A percentile compares a stretch with the other conserved stretches of the same genome.
Conservation (phyloP, 108 stramenopile species). For the Pseudonitzschia multistriata region DNA sequence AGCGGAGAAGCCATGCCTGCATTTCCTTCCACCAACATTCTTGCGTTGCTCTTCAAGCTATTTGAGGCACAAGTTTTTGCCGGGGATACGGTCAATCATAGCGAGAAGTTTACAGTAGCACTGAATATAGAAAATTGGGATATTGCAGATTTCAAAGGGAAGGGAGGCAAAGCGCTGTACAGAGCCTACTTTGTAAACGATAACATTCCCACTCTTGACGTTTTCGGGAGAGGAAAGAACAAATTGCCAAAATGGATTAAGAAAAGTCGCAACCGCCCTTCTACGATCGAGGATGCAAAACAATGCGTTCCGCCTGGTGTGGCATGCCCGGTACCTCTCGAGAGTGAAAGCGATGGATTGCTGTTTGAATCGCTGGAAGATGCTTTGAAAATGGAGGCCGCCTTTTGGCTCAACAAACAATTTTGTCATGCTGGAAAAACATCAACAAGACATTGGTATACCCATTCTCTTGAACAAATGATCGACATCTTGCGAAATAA, state of each 20-base stretch:
- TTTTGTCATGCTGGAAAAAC: conserved; percentile 19
- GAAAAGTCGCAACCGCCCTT: conserved; percentile 16
- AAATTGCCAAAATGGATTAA: conserved; percentile 43
- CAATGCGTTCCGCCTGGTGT: conserved; percentile 37
- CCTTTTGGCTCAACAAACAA: conserved; percentile 47
- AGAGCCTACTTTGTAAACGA: conserved; percentile 19
- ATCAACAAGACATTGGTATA: conserved; percentile 31
- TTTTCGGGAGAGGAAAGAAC: conserved; percentile 24
- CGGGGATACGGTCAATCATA: not conserved
- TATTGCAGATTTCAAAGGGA: conserved; percentile 6
- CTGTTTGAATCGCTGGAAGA: conserved; percentile 28
- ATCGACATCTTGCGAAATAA: conserved; percentile 16
- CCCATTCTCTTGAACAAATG: conserved; percentile 22
- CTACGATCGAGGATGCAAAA: conserved; percentile 20
- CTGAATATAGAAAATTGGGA: conserved; percentile 8
- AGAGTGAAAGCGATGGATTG: conserved; percentile 7
- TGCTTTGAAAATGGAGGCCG: conserved; percentile 45
- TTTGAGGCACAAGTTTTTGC: not conserved
- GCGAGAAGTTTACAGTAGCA: not conserved
- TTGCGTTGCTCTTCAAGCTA: conserved; percentile 16
- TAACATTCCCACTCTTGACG: not conserved
- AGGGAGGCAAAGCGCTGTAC: conserved; percentile 13
- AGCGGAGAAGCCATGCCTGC: not conserved
- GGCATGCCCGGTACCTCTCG: not conserved
- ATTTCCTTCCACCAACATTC: conserved; percentile 38